Conservation (phyloP, 805 yeast genomes). For the Priceomyces medius region DNA sequence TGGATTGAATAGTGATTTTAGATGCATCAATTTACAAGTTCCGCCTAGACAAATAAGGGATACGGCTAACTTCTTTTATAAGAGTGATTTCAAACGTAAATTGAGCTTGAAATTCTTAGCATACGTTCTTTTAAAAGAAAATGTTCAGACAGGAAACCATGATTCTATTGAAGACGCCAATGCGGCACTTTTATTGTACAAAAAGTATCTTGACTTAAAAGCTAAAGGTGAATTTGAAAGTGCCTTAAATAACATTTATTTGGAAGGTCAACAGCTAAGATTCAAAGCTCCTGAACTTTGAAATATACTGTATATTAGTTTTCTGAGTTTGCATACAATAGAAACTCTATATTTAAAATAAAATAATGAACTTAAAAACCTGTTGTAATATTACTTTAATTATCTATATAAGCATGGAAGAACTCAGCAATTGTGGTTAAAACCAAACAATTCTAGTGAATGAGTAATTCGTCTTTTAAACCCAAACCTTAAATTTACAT, state of each 20-base stretch:
- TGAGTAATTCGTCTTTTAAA: background rate
- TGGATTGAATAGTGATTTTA: slow-evolving; percentile 85
- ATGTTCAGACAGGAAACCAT: slow-evolving; percentile 90
- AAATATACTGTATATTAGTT: background rate
- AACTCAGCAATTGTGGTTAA: too few species aligned
- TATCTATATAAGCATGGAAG: too few species aligned
- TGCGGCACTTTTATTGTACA: slow-evolving; percentile 78
- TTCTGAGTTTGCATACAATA: background rate
- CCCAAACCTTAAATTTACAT: slow-evolving; percentile 18
- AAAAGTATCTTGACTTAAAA: slow-evolving; percentile 63
- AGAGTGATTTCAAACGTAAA: slow-evolving; percentile 71
- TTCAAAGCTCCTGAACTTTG: slow-evolving; percentile 48
- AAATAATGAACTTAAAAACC: too few species aligned
- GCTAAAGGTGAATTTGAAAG: slow-evolving; percentile 58
- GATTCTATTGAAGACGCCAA: slow-evolving; percentile 96
- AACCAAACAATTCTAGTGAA: too few species aligned
- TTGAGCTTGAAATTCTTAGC: slow-evolving; percentile 84
- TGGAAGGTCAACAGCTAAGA: slow-evolving; percentile 60
- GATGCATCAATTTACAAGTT: slow-evolving; percentile 88
- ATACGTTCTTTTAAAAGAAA: slow-evolving; percentile 67
- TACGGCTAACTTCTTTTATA: slow-evolving; percentile 76
- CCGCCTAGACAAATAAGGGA: slow-evolving; percentile 86
- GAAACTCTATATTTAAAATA: background rate
- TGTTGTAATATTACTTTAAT: too few species aligned
- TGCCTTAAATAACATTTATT: slow-evolving; percentile 64